These are phyloP conservation scores for Alisma plantagoaquatica DNA, from an alignment of 106 monocot genomes.

Conservation along the genomic window DNA sequence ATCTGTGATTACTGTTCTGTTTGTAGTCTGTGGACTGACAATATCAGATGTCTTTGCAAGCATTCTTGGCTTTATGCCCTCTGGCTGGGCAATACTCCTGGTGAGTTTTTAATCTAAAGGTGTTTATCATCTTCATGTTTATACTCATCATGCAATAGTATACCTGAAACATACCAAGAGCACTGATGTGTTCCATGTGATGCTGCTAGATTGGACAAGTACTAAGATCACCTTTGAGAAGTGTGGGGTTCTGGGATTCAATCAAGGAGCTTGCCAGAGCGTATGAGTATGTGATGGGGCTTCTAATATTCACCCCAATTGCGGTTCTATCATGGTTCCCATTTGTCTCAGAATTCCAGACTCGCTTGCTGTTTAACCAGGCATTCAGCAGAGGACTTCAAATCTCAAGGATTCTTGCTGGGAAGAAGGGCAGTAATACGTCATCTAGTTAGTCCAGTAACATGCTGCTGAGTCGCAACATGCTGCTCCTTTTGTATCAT, in stretches of 20 bases:
- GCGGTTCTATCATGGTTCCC: constrained; percentile 88
- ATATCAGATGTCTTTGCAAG: constrained; percentile 69
- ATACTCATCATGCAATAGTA: not conserved
- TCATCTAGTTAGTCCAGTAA: not conserved
- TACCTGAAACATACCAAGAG: not conserved
- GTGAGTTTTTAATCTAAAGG: constrained; percentile 47
- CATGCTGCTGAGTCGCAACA: too few relatives aligned
- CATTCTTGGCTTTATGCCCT: constrained; percentile 84
- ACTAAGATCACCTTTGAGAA: constrained; percentile 27
- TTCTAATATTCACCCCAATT: constrained; percentile 61
- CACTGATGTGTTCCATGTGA: not conserved
- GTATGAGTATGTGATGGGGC: constrained; percentile 84
- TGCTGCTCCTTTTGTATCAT: too few relatives aligned
- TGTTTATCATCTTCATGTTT: not conserved
- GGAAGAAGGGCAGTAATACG: constrained; percentile 26
- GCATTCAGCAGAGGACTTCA: constrained; percentile 93
- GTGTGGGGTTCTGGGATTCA: constrained; percentile 70
- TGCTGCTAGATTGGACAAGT: constrained; percentile 65
- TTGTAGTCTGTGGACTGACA: constrained; percentile 69
- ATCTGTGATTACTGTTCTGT: constrained; percentile 73
- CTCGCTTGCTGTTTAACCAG: constrained; percentile 90
- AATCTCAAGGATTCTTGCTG: constrained; percentile 85
- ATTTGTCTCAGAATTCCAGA: constrained; percentile 90
- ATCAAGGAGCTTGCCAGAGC: constrained; percentile 82
- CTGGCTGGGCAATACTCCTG: constrained; percentile 76